Base-by-base conservation (phyloP, 208 protist species). In the Phytomonas serpens region DNA sequence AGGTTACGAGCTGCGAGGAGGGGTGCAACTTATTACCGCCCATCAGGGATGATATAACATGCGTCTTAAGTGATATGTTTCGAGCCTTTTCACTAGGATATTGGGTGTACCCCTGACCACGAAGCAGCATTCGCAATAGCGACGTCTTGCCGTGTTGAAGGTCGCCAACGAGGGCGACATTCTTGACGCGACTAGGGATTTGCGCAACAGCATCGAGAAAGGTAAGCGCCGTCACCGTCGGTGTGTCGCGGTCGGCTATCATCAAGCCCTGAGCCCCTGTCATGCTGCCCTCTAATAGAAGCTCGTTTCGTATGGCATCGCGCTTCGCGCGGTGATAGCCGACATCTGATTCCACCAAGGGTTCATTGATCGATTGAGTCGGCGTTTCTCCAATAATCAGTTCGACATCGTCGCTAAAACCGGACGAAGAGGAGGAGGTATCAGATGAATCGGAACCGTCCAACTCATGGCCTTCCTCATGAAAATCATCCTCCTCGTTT, bases 71-170 rank as follows among this genome's bases (percentile, higher is more conserved):
- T 19, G 83, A 84, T 64, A 93, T 87, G 29, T 73, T 77, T 3
- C 88, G 88, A 9, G 84, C 82, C 33, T 80, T 64, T 70, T 92
- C 90, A 32, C 93, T 84, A 61, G 75, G 62, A n/a, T 85, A 84
- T 40, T 85, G 77, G 31, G 71, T 79, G 66, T 91, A 87, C 14
- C 73, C 31, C 9, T 63, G 33, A 34, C 82, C 79, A 31, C 51
- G 23, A 4, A 94, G 73, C 19, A 94, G 69, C 31, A 89, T 63
- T 70, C 99, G 90, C 65, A 99, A 78, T 31, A 99, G 76, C 0
- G 92, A 88, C 2, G 98, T 99, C 84, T 99, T 99, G 68, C 99
- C 99, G 77, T 99, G 97, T 68, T 99, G 96, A 37, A 99, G 75
- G 30, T 95, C 75, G 13, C 99, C 98, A 34, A 97, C 77, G 29